phyloP scores from a whole-genome alignment of 1,284 basidiomycete species.

The Naganishia albida region DNA sequence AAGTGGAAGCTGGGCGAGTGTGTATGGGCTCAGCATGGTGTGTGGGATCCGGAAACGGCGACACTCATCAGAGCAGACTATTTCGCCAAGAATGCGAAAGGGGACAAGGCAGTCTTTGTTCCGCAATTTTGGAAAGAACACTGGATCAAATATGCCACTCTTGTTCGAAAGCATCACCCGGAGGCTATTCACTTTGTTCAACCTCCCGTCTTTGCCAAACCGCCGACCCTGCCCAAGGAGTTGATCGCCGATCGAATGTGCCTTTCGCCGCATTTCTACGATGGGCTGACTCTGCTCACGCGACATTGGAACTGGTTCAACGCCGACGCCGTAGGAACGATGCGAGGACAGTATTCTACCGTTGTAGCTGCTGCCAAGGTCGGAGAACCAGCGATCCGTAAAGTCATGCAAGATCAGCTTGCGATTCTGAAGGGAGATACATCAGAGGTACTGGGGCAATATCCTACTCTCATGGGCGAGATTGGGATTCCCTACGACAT shows the following conservation, averaged over 20 bases:
- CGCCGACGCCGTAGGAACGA: slow-evolving; percentile 64
- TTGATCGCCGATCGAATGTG: slow-evolving; percentile 71
- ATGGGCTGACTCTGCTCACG: slow-evolving; percentile 73
- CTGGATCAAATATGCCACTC: slow-evolving; percentile 65
- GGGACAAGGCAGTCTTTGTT: slow-evolving; percentile 65
- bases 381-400: slow-evolving; percentile 79
- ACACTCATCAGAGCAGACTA: slow-evolving; percentile 74
- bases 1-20: slow-evolving; percentile 83
- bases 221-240: slow-evolving; percentile 62
- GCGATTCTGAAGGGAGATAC: slow-evolving; percentile 70
- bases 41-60: slow-evolving; percentile 77
- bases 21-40: slow-evolving; percentile 88
- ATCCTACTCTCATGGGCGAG: slow-evolving; percentile 92
- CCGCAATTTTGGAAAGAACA: slow-evolving; percentile 82
- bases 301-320: slow-evolving; percentile 97
- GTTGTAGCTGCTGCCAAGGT: slow-evolving; percentile 61
- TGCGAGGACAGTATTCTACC: slow-evolving; percentile 79
- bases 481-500: slow-evolving; percentile 93
- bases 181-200: slow-evolving; percentile 89
- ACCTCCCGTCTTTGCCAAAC: slow-evolving; percentile 84
- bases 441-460: slow-evolving; percentile 60
- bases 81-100: slow-evolving; percentile 62
- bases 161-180: slow-evolving; percentile 72
- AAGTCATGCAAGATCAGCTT: slow-evolving; percentile 79
- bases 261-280: slow-evolving; percentile 89